Percentiles rank a stretch among this genome's conserved stretches.
Conservation (phyloP, 2,329 filamentous ascomycete genomes). For the Thermochaetoides dissita region DNA sequence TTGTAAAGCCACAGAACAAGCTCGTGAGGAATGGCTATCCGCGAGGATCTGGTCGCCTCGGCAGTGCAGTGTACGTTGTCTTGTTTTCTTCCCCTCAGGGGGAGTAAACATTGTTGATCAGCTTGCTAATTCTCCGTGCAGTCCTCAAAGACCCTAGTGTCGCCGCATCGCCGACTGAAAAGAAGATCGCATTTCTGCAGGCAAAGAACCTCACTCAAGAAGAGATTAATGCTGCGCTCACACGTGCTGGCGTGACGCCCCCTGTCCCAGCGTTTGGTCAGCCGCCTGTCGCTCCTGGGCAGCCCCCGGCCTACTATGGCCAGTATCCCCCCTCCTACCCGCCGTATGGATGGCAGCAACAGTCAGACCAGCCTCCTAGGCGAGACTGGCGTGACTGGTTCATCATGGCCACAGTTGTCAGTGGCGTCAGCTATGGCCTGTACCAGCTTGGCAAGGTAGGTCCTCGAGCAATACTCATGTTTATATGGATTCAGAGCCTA, state of each 20-base stretch:
- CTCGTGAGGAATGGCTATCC: slow-evolving; percentile 54
- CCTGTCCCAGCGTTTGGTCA: slow-evolving; percentile 26
- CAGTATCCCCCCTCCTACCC: slow-evolving; percentile 34
- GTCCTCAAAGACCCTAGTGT: slow-evolving; percentile 93
- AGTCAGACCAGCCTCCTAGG: slow-evolving; percentile 47
- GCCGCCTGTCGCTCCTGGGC: slow-evolving; percentile 16
- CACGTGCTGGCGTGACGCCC: slow-evolving; percentile 44
- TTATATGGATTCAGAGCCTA: slow-evolving; percentile 8
- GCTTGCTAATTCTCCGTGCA: slow-evolving; percentile 22
- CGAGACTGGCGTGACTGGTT: slow-evolving; percentile 98
- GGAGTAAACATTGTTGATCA: background rate
- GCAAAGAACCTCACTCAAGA: slow-evolving; percentile 96
- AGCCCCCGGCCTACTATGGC: slow-evolving; percentile 34
- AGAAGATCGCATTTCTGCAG: slow-evolving; percentile 80
- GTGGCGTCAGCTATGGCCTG: slow-evolving; percentile 76
- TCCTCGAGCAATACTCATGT: too few relatives aligned
- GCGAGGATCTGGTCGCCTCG: slow-evolving; percentile 81
- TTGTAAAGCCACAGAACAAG: background rate
- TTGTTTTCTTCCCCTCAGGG: slow-evolving; percentile 11
- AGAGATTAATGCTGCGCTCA: slow-evolving; percentile 75
- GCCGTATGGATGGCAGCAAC: slow-evolving; percentile 42
- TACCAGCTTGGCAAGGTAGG: slow-evolving; percentile 73
- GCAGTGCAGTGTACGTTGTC: slow-evolving; percentile 29
- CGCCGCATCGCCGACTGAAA: slow-evolving; percentile 77
- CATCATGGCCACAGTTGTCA: slow-evolving; percentile 94